Percentiles rank a stretch among this genome's conserved stretches.
Evolutionary conservation across 192 early-diverging fungal genomes (phyloP).

Genomic region (Phycomyces blakesleeanus): DNA sequence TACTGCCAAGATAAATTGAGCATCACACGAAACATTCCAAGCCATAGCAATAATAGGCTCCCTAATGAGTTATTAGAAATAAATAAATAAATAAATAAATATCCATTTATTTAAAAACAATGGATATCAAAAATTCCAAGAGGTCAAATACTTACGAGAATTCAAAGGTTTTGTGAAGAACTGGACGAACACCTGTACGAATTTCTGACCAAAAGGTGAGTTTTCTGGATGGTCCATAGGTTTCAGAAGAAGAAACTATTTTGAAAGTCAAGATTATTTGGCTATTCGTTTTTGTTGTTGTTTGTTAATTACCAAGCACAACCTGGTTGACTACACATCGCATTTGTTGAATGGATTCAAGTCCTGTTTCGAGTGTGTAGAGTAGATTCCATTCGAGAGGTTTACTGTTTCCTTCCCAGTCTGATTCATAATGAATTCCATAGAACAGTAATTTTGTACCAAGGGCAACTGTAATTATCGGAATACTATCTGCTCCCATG

Average conservation of each 20-base stretch:
- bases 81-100: slow-evolving; percentile 1
- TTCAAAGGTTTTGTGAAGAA: slow-evolving; percentile 2
- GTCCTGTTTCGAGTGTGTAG: slow-evolving; percentile 7
- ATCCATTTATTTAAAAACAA: background rate
- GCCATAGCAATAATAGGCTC: slow-evolving; percentile 54
- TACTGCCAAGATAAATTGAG: slow-evolving; percentile 67
- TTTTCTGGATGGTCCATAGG: slow-evolving; percentile 1
- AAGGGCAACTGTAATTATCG: background rate
- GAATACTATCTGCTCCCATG: background rate
- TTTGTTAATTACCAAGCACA: slow-evolving; percentile 2
- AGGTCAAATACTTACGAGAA: slow-evolving; percentile 20
- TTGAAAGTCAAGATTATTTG: background rate
- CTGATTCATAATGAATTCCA: background rate
- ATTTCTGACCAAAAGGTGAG: slow-evolving; percentile 30
- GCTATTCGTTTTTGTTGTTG: background rate
- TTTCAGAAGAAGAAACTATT: slow-evolving; percentile 2
- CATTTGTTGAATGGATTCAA: slow-evolving; percentile 2
- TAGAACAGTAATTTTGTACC: slow-evolving; percentile 7
- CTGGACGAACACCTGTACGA: slow-evolving; percentile 7
- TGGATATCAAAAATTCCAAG: background rate
- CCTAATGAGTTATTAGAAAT: slow-evolving; percentile 22
- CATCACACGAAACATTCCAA: slow-evolving; percentile 75
- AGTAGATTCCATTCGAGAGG: background rate
- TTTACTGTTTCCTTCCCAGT: slow-evolving; percentile 3
- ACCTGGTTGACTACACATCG: background rate